Percentiles rank a stretch among this genome's conserved stretches.
phyloP scores from a whole-genome alignment of 305 asterid species.

The Solanum hybrid region DNA sequence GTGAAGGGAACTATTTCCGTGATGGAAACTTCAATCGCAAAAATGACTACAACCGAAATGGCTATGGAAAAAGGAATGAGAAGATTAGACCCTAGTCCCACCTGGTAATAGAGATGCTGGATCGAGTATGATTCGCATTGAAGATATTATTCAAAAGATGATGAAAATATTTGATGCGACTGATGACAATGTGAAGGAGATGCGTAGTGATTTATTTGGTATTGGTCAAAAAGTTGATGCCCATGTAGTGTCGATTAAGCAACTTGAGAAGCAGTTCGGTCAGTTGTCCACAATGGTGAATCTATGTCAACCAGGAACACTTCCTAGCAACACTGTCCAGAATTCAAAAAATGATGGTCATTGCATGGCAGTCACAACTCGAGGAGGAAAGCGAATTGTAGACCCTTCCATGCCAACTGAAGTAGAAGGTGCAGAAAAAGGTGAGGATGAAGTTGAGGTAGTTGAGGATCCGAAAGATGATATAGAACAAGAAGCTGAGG shows the following conservation, averaged over 20 bases:
- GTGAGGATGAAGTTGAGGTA: background rate
- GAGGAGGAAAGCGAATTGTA: background rate
- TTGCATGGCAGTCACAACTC: background rate
- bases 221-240: background rate
- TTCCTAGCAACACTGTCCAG: background rate
- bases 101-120: background rate
- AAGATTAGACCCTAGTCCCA: background rate
- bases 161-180: background rate
- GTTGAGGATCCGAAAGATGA: background rate
- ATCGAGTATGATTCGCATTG: background rate
- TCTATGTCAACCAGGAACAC: background rate
- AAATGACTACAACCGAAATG: too few relatives aligned
- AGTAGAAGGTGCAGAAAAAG: too few relatives aligned
- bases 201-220: background rate
- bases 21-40: background rate
- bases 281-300: background rate
- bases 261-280: background rate
- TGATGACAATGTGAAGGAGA: background rate
- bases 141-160: background rate
- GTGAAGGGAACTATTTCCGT: background rate
- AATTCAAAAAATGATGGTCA: background rate
- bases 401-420: background rate
- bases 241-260: background rate
- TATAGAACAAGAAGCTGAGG: background rate
- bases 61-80: background rate